phyloP scores from a whole-genome alignment of 192 early-diverging fungal genomes.

The Podila epicladia region DNA sequence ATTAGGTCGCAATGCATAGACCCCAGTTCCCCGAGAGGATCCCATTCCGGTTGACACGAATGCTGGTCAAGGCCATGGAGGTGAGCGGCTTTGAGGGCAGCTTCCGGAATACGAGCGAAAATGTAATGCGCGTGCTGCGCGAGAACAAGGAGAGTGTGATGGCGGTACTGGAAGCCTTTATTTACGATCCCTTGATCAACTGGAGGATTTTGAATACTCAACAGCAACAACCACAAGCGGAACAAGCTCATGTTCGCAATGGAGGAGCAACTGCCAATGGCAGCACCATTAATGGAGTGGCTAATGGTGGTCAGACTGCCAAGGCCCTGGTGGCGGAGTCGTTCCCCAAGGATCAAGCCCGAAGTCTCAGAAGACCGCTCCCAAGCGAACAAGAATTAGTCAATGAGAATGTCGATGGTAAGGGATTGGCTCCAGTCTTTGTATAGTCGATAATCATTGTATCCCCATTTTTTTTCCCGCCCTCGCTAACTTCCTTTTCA shows the following conservation, averaged over 20 bases:
- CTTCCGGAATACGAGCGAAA: conserved; percentile 96
- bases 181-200: conserved; percentile 95
- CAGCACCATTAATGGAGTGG: not conserved
- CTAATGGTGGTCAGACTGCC: too few relatives aligned
- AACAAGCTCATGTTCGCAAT: not conserved
- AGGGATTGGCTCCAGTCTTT: not conserved
- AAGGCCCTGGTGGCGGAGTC: conserved; percentile 4
- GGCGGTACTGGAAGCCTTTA: conserved; percentile 98
- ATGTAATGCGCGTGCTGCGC: conserved; percentile 94
- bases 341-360: conserved; percentile 28
- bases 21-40: conserved; percentile 97
- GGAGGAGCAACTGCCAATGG: not conserved
- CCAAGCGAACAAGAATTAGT: conserved; percentile 34
- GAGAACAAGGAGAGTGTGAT: conserved; percentile 97
- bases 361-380: conserved; percentile 34
- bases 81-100: conserved; percentile 95
- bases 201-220: conserved; percentile 78
- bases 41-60: conserved; percentile 97
- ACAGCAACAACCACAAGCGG: conserved; percentile 14
- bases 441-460: not conserved
- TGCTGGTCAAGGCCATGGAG: conserved; percentile 99
- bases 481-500: not conserved
- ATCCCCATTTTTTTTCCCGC: too few relatives aligned
- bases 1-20: conserved; percentile 89
- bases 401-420: conserved; percentile 32